Base-by-base conservation (phyloP, 2,329 filamentous ascomycete genomes). In the Cladosporium sphaerospermum region DNA sequence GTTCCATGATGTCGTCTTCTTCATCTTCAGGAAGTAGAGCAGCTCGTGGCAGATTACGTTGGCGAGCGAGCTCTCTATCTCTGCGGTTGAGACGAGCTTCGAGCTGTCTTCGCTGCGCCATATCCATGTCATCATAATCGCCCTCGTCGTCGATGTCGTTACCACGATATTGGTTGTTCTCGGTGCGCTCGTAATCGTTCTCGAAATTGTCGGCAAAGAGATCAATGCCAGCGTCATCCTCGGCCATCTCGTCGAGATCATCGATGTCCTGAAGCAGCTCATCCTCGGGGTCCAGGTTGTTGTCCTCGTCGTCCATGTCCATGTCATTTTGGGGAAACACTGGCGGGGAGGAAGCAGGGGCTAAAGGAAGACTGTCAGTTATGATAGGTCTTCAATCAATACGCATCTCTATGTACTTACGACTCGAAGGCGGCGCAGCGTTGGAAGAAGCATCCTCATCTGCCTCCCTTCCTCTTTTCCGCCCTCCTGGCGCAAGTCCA, bases 1-100 rank as follows among this genome's bases (percentile, higher is more conserved):
- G 78, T 66, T 97, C 91, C 57, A 91, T 78, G 53, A 93, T 82
- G 46, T 83, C 86, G 59, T 93, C 90, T 56, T 92, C 89, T 32
- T 96, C 92, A 32, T 87, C 86, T 6, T 83, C 82, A 7, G 40
- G 39, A 14, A 43, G 28, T 37, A 92, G 73, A 63, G 89, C 92
- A 6, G 86, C 88, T 28, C 80, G 80, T 2, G 87, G 87, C 64
- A 88, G 82, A 11, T 14, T 34, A 60, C 84, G 80, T 58, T 82
- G 74, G 52, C 85, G 80, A 19, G 80, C 81, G 42, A 89, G 78
- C 62, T 89, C 85, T 53, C 82, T 78, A 67, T 93, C 88, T 69
- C 88, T 80, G 56, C 83, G 82, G 69, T 86, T 84, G 56, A 95
- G 75, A 57, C 84, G 82, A 28, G 81, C 81, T 64, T 93, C 88